Conservation (phyloP, 1,139 yeast genomes). For the Pichia sp. region DNA sequence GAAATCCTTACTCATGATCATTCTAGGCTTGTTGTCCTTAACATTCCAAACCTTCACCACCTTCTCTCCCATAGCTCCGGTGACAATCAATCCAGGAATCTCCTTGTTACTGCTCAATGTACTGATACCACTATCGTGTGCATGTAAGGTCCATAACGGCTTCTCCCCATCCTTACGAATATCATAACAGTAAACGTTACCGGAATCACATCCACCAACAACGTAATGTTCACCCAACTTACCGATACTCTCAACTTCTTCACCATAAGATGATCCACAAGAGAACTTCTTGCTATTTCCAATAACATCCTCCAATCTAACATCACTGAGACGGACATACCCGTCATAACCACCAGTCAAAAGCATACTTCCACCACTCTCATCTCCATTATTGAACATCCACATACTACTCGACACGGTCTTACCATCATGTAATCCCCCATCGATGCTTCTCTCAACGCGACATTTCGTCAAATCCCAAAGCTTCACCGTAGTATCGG, state of each 20-base stretch:
- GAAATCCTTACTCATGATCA: constrained; percentile 87
- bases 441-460: constrained; percentile 65
- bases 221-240: constrained; percentile 68
- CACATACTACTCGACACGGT: constrained; percentile 86
- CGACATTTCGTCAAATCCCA: constrained; percentile 82
- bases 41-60: constrained; percentile 83
- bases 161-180: constrained; percentile 43
- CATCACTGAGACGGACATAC: constrained; percentile 71
- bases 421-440: constrained; percentile 49
- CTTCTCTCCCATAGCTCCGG: constrained; percentile 92
- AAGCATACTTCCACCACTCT: constrained; percentile 54
- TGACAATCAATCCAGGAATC: constrained; percentile 69
- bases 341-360: constrained; percentile 94
- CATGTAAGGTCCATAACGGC: constrained; percentile 93
- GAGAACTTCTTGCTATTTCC: constrained; percentile 57
- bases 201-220: constrained; percentile 88
- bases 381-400: constrained; percentile 41
- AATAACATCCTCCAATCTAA: constrained; percentile 62
- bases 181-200: constrained; percentile 86
- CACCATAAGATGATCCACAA: constrained; percentile 46
- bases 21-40: constrained; percentile 50
- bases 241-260: constrained; percentile 77
- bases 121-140: constrained; percentile 92
- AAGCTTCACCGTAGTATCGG: constrained; percentile 87
- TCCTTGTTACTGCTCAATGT: constrained; percentile 63